These are phyloP conservation scores for Penicillium sp. DNA, from an alignment of 2,329 filamentous ascomycete species.

Conservation along the genomic window DNA sequence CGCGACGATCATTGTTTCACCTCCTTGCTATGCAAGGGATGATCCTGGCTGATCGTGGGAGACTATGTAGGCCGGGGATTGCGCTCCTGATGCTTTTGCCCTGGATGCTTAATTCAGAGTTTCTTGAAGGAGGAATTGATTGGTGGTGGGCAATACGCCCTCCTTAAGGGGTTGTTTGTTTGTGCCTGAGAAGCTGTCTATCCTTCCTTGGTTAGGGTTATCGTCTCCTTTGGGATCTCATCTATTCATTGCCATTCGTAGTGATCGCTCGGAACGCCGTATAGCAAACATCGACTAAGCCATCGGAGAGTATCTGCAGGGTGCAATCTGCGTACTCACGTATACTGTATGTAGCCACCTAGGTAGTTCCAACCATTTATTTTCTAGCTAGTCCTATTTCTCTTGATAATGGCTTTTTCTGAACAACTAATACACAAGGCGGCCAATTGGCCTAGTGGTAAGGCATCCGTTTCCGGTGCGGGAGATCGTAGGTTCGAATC, in stretches of 20 bases:
- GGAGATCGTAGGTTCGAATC: slow-evolving; percentile 25
- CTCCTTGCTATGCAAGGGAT: slow-evolving; percentile 17
- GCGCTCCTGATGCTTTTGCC: not conserved
- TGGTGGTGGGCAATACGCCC: not conserved
- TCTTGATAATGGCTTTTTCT: no score
- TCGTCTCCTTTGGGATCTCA: not conserved
- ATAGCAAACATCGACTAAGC: not conserved
- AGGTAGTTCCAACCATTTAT: no score
- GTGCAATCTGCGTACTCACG: no score
- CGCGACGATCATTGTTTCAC: slow-evolving; percentile 14
- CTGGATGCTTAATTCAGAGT: not conserved
- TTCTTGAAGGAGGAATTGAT: not conserved
- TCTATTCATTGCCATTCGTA: not conserved
- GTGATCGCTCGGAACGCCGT: not conserved
- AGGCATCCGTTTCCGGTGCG: slow-evolving; percentile 25
- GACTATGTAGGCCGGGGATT: not conserved
- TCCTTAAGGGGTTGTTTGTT: not conserved
- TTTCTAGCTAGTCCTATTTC: rapidly evolving
- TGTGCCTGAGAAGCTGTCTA: not conserved
- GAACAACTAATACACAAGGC: slow-evolving; percentile 5
- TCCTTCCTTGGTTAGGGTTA: not conserved
- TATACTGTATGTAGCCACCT: no score
- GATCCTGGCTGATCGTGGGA: not conserved
- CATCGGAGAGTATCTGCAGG: not conserved
- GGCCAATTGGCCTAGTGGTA: slow-evolving; percentile 26